These are phyloP conservation scores for Thuidium tamariscinum DNA, from an alignment of 225 moss, liverwort and hornwort species.

Conservation along the genomic window DNA sequence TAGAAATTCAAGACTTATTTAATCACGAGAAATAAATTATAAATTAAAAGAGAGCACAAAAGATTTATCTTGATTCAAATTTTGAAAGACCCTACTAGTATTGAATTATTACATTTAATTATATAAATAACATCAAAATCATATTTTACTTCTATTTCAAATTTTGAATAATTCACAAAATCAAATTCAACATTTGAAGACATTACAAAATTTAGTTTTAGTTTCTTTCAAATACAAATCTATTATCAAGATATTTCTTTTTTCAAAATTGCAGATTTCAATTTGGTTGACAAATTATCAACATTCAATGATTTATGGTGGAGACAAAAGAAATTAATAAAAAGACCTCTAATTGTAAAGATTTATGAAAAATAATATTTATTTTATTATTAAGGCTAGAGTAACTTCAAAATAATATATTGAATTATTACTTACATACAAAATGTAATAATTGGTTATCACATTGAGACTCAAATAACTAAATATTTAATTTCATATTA, in stretches of 20 bases:
- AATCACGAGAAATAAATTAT: too few relatives aligned
- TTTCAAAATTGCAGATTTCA: neutral
- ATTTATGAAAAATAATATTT: neutral
- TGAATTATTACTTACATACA: too few relatives aligned
- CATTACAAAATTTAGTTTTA: fast-evolving
- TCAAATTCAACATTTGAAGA: too few relatives aligned
- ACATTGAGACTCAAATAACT: neutral
- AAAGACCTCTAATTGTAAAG: fast-evolving
- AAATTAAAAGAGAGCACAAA: too few relatives aligned
- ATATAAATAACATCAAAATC: too few relatives aligned
- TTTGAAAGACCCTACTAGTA: neutral
- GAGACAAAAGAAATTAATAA: neutral
- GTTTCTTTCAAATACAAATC: neutral
- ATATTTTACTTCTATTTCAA: neutral
- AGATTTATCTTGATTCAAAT: neutral
- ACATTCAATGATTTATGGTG: neutral
- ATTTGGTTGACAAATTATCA: neutral
- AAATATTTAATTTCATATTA: neutral
- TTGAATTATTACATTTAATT: neutral
- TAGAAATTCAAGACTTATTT: neutral
- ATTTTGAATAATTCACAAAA: neutral
- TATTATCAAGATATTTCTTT: too few relatives aligned
- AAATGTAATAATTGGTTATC: neutral
- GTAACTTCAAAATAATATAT: neutral
- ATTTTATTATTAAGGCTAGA: neutral